phyloP scores from a whole-genome alignment of 2,329 filamentous ascomycete species.

The Waltergamsia citrina region DNA sequence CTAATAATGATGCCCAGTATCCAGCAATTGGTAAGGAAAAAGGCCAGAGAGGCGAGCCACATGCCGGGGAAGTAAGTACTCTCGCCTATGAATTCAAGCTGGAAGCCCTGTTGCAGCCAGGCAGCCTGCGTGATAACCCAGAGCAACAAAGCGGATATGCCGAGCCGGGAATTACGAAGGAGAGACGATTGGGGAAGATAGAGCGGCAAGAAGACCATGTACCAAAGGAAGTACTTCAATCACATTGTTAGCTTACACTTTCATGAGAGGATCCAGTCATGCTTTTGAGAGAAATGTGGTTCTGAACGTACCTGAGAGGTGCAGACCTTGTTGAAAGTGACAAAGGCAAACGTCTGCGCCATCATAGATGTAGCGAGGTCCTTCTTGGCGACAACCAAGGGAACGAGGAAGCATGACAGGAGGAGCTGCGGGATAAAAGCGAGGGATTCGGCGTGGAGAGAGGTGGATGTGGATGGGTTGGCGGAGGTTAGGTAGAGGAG shows the following conservation, averaged over 20 bases:
- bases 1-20: constrained; percentile 71
- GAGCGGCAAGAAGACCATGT: constrained; percentile 85
- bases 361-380: constrained; percentile 79
- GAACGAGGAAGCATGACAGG: constrained; percentile 68
- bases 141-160: constrained; percentile 52
- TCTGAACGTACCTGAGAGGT: constrained; percentile 76
- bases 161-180: constrained; percentile 47
- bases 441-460: constrained; percentile 57
- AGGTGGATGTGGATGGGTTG: constrained; percentile 17
- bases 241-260: too few species aligned
- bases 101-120: constrained; percentile 69
- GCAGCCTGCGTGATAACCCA: constrained; percentile 71
- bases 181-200: constrained; percentile 78
- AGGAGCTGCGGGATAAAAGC: constrained; percentile 85
- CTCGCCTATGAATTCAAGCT: constrained; percentile 68
- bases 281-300: not conserved
- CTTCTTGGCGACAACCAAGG: constrained; percentile 67
- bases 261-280: too few species aligned
- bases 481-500: constrained; percentile 81
- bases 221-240: constrained; percentile 96
- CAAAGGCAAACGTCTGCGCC: constrained; percentile 93
- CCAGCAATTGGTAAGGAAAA: constrained; percentile 83
- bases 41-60: constrained; percentile 64
- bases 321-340: constrained; percentile 97
- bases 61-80: constrained; percentile 83